Evolutionary conservation across 2,329 filamentous ascomycete genomes (phyloP), one percentile per base, ranked within the genome.

Genomic region (Acrodontium crateriforme): DNA sequence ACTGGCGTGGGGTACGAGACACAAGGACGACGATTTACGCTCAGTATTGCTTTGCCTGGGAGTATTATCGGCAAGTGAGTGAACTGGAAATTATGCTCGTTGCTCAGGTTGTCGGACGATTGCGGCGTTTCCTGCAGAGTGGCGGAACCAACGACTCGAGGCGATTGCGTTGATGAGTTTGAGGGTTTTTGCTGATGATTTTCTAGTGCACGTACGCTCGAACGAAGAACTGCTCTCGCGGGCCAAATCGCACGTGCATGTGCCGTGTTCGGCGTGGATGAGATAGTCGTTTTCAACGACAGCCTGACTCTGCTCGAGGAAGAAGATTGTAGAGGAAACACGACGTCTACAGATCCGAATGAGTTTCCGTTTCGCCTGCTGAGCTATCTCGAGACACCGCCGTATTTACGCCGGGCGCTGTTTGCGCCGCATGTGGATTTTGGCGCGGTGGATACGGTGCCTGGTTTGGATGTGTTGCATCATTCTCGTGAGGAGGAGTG

Each of bases 201-300:
- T 17, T 6, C 26, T 41, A 84, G 78, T 49, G 73, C 75, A 19
- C 63, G 71, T 32, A 78, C 75, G 7, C 71, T 76, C 37, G 81
- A 91, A 35, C 74, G 81, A 47, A 77, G 82, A 49, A 82, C 77
- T 18, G 65, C 68, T 25, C 63, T 79, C 25, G 77, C 75, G 1
- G 79, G 78, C 6, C 74, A 78, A 38, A 74, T 92, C 29, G 82
- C 82, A 5, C 78, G 83, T 29, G 80, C 81, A 18, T 67, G 83
- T 28, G 78, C 80, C 36, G 76, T 91, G 37, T 91, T 89, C 56
- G 77, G 71, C 45, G 68, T 92, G 40, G 83, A 92, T 49, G 83
- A 92, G 56, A 66, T 91, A 16, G 65, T 92, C 27, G 60, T 92
- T 30, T 92, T 79, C 52, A 74, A 87, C 47, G 83, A 91, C 54